These are phyloP conservation scores for Penicillium manginii DNA, from an alignment of 495 filamentous ascomycete species.

Conservation along the genomic window DNA sequence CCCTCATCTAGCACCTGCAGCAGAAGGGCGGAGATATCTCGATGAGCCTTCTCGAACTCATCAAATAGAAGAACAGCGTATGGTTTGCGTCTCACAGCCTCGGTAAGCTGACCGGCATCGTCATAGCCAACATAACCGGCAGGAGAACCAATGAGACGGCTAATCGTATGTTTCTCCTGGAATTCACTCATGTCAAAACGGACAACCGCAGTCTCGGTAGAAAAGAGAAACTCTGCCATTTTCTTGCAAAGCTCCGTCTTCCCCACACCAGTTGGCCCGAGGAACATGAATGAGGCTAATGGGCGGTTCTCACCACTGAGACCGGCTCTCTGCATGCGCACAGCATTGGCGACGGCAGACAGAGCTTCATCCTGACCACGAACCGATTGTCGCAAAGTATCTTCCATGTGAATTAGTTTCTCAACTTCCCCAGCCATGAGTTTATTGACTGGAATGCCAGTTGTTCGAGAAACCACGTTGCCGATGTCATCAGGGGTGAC, in stretches of 20 bases:
- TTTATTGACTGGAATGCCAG: slow-evolving; percentile 90
- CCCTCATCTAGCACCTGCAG: slow-evolving; percentile 96
- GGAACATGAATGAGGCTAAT: slow-evolving; percentile 94
- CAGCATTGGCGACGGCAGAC: slow-evolving; percentile 86
- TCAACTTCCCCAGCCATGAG: slow-evolving; percentile 91
- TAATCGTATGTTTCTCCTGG: slow-evolving; percentile 95
- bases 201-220: slow-evolving; percentile 84
- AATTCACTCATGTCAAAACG: slow-evolving; percentile 99
- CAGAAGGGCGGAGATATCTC: slow-evolving; percentile 91
- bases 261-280: slow-evolving; percentile 94
- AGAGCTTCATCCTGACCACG: slow-evolving; percentile 94
- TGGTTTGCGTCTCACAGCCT: slow-evolving; percentile 92
- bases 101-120: slow-evolving; percentile 93
- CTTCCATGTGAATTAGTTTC: slow-evolving; percentile 93
- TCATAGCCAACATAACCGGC: slow-evolving; percentile 97
- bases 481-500: slow-evolving; percentile 95
- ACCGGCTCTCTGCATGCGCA: slow-evolving; percentile 91
- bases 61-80: slow-evolving; percentile 96
- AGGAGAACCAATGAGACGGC: slow-evolving; percentile 86
- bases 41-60: slow-evolving; percentile 97
- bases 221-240: slow-evolving; percentile 90
- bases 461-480: slow-evolving; percentile 84
- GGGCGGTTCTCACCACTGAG: slow-evolving; percentile 90
- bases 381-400: slow-evolving; percentile 79
- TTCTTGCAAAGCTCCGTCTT: slow-evolving; percentile 98